phyloP scores from a whole-genome alignment of 257 asterid genomes.

The Cordia subcordata region DNA sequence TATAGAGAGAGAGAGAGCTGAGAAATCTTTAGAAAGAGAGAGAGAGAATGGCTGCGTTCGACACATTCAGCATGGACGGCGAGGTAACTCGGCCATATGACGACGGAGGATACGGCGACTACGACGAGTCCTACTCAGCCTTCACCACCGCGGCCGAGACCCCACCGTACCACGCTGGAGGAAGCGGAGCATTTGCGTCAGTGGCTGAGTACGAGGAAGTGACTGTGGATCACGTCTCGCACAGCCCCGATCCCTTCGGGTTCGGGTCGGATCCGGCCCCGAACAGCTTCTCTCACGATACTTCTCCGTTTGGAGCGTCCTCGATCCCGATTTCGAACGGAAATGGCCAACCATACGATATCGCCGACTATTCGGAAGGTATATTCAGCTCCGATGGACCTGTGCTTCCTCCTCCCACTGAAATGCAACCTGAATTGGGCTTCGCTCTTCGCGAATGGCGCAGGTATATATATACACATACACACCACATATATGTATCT shows the following conservation, averaged over 20 bases:
- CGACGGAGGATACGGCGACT: constrained; percentile 43
- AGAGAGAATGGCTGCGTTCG: constrained; percentile 60
- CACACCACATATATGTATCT: too few species aligned
- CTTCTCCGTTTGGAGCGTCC: not conserved
- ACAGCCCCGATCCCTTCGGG: constrained; percentile 74
- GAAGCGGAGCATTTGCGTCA: constrained; percentile 6
- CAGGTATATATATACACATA: constrained; percentile 40
- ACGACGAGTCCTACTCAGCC: constrained; percentile 42
- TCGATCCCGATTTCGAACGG: constrained; percentile 23
- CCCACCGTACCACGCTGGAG: constrained; percentile 46
- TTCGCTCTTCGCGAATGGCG: constrained; percentile 90
- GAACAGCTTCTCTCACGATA: not conserved
- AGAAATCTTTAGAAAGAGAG: not conserved
- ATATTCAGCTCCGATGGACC: constrained; percentile 81
- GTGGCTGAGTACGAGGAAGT: constrained; percentile 46
- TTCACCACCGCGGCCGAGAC: constrained; percentile 47
- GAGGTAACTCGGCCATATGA: constrained; percentile 46
- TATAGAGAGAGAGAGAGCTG: not conserved
- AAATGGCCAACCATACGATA: constrained; percentile 3
- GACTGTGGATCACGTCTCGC: constrained; percentile 51
- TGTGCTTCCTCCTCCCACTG: constrained; percentile 74
- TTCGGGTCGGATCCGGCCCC: constrained; percentile 41
- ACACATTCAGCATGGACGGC: constrained; percentile 63
- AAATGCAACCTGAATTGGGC: constrained; percentile 74
- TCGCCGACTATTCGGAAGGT: constrained; percentile 49